Base-by-base conservation (phyloP, 768 basidiomycete species). In the Gloeophyllum trabeum region DNA sequence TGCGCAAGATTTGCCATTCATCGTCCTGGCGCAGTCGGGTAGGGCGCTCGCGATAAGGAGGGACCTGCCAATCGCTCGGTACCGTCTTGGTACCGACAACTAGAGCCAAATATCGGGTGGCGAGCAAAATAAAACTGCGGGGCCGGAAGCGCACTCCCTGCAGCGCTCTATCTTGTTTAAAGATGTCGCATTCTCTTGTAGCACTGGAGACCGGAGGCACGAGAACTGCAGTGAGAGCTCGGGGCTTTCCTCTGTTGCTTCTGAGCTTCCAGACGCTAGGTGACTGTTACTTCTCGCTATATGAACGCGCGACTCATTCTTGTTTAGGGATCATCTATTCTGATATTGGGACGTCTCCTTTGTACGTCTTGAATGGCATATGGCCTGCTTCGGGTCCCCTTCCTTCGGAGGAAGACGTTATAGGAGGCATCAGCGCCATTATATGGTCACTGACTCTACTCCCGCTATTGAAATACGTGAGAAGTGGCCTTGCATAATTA, bases 301-400 rank as follows among this genome's bases (percentile, higher is more conserved):
- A 5, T 24, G 7, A 7, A 20, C 3, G 5, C 4, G 16, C 25
- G 18, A 18, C 26, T 38, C 3, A n/a, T 23, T 14, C 20, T n/a
- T n/a, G n/a, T 19, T 41, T 46, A 54, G 66, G 68, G 1, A 62
- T 65, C 35, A 64, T 70, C 25, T 68, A 63, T 48, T 61, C 58
- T 18, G 69, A 70, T 44, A 65, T 65, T 39, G 69, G 79, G 4
- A 80, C 79, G 0, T 76, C 73, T 0, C 77, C 79, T 1, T 54
- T 81, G 12, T 82, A 82, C 54, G 71, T 76, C 2, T 54, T 81
- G 22, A 80, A 79, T 50, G 78, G 78, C 6, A 70, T 82, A 12
- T 82, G 76, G 72, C 65, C 75, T 2, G 28, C 71, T 1, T 42
- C 49, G 4, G 71, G 71, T 0, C 62, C 65, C 12, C 53, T 63